These are phyloP conservation scores for Immersiella caudata DNA, from an alignment of 495 filamentous ascomycete genomes.

Conservation along the genomic window DNA sequence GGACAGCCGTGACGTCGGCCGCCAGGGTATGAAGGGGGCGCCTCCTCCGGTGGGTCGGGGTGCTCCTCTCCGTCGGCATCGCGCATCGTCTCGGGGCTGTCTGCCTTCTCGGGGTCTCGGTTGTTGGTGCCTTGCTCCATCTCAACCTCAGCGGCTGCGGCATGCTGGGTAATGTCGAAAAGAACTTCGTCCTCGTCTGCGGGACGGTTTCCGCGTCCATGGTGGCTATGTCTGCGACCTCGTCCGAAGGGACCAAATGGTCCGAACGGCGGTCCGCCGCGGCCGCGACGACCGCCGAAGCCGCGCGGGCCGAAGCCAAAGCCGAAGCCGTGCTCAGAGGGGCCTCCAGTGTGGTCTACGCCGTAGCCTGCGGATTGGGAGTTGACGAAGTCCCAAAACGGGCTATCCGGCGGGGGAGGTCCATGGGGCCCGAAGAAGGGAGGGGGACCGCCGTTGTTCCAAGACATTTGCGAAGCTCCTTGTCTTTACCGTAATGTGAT, in stretches of 20 bases:
- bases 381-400: conserved; percentile 39
- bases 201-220: conserved; percentile 14
- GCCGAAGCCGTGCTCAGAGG: conserved; percentile 28
- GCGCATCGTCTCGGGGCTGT: conserved; percentile 23
- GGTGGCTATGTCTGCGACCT: conserved; percentile 12
- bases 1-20: conserved; percentile 1
- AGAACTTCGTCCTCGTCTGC: conserved; percentile 23
- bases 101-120: conserved; percentile 23
- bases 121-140: conserved; percentile 2
- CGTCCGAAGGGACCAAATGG: conserved; percentile 22
- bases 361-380: conserved; percentile 33
- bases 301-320: conserved; percentile 32
- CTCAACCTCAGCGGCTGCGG: conserved; percentile 25
- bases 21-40: conserved; percentile 15
- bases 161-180: conserved; percentile 24
- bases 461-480: background rate
- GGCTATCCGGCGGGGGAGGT: conserved; percentile 6
- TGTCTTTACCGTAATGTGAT: background rate
- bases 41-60: conserved; percentile 34
- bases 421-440: background rate
- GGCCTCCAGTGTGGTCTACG: conserved; percentile 36
- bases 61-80: conserved; percentile 25
- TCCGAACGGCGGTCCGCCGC: background rate
- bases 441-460: conserved; percentile 1
- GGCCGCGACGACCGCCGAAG: conserved; percentile 24